Evolutionary conservation across 306 rosid genomes (phyloP).

Genomic region (Sophora flavescens): DNA sequence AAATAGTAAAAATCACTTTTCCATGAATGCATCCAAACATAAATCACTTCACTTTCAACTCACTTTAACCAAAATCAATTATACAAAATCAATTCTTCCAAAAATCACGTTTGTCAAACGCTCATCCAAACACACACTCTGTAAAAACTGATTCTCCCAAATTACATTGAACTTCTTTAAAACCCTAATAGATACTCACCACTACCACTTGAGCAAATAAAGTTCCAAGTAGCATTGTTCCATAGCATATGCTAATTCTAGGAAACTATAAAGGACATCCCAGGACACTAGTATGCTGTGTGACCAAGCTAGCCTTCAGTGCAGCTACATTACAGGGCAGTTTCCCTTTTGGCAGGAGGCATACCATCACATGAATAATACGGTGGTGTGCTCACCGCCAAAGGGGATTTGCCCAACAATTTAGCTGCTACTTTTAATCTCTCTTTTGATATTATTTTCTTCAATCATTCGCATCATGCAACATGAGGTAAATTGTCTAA

Average conservation of each 20-base stretch:
- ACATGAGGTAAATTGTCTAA: neutral
- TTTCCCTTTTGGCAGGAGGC: constrained; percentile 23
- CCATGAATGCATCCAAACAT: too few species aligned
- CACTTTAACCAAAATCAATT: too few species aligned
- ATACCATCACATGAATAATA: neutral
- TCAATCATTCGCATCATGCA: neutral
- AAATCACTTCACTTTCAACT: too few species aligned
- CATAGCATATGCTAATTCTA: constrained; percentile 12
- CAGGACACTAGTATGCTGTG: neutral
- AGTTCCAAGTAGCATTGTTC: constrained; percentile 1
- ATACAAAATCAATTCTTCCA: too few species aligned
- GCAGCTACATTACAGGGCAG: constrained; percentile 36
- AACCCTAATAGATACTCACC: neutral
- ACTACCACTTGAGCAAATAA: neutral
- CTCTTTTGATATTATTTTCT: neutral
- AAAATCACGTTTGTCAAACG: too few species aligned
- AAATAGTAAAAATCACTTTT: too few species aligned
- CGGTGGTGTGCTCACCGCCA: constrained; percentile 5
- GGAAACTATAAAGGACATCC: constrained; percentile 30
- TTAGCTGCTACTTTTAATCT: constrained; percentile 19
- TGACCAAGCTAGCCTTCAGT: neutral
- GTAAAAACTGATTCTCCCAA: neutral
- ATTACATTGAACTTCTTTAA: neutral
- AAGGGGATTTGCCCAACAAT: constrained; percentile 41
- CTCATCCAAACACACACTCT: too few species aligned